Conservation (phyloP, 2,329 filamentous ascomycete genomes). For the Apiospora aurea region DNA sequence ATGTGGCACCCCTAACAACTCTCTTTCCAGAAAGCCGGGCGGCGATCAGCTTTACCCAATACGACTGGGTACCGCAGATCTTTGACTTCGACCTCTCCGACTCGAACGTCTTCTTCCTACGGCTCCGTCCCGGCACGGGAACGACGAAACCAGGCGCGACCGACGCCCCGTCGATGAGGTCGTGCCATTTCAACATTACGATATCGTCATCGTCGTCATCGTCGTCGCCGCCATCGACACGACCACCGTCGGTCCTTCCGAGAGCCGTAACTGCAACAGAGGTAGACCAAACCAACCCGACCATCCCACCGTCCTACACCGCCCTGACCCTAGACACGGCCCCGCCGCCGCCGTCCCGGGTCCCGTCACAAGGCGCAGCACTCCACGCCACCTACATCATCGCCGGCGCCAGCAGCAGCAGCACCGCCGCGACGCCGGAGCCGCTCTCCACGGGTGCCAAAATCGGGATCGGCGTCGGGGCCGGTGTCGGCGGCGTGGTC, state of each 20-base stretch:
- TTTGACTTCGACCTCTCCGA: neutral
- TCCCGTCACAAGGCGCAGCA: neutral
- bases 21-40: neutral
- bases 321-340: neutral
- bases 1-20: neutral
- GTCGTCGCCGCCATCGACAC: neutral
- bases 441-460: constrained; percentile 4
- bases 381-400: neutral
- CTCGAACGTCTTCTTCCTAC: constrained; percentile 12
- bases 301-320: neutral
- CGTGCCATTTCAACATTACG: neutral
- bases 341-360: neutral
- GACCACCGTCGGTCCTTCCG: neutral
- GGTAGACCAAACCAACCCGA: neutral
- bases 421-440: neutral
- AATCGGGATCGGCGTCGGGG: neutral
- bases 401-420: neutral
- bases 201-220: neutral
- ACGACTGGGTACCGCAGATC: constrained; percentile 22
- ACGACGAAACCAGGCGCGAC: neutral
- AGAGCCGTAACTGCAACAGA: neutral
- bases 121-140: neutral
- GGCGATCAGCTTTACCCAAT: neutral
- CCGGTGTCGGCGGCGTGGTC: neutral
- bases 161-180: neutral